phyloP scores from a whole-genome alignment of 306 rosid genomes.

The Mimosa pudica region DNA sequence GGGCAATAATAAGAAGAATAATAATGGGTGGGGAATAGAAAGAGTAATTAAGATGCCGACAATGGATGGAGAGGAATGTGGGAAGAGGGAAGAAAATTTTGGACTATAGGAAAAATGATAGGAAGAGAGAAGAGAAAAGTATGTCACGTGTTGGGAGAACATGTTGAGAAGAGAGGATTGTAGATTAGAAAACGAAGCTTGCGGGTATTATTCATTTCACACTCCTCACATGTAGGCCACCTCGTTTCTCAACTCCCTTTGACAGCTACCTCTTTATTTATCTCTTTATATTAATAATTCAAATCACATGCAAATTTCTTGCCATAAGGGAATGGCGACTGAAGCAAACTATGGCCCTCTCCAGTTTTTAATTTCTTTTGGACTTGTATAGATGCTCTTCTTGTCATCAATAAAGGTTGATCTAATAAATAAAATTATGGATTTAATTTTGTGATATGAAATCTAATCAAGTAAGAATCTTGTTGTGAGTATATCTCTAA shows the following conservation, averaged over 20 bases:
- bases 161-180: too few relatives aligned
- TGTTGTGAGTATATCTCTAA: too few relatives aligned
- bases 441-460: too few relatives aligned
- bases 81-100: neutral
- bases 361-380: neutral
- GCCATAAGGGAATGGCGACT: neutral
- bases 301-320: neutral
- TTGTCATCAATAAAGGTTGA: too few relatives aligned
- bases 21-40: neutral
- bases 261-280: constrained; percentile 31
- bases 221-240: constrained; percentile 31
- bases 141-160: neutral
- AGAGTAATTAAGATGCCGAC: neutral
- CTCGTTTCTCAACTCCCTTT: constrained; percentile 18
- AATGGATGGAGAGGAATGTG: neutral
- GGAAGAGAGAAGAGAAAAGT: neutral
- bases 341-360: neutral
- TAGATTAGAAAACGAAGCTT: constrained; percentile 2
- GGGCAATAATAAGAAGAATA: too few relatives aligned
- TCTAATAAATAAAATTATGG: too few relatives aligned
- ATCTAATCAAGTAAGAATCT: too few relatives aligned
- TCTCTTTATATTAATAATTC: neutral
- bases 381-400: too few relatives aligned
- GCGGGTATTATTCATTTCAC: constrained; percentile 25
- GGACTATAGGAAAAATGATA: neutral